A percentile compares a stretch with the other conserved stretches of the same genome.
Conservation (phyloP, 495 filamentous ascomycete genomes). For the Aspergillus saccharolyticus region DNA sequence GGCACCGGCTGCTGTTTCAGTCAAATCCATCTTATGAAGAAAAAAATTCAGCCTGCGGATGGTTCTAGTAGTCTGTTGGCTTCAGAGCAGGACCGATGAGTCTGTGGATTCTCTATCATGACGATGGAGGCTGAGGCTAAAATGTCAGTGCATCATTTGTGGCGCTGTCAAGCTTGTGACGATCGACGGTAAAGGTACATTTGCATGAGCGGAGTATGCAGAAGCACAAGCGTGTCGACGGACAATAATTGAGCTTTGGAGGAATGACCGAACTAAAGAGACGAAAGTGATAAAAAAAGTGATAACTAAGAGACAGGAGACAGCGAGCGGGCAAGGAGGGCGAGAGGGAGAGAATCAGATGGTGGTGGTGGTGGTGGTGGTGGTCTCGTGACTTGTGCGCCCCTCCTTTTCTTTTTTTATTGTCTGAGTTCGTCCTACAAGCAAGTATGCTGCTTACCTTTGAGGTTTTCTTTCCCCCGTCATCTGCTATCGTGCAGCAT, state of each 20-base stretch:
- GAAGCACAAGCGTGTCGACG: background rate
- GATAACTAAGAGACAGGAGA: background rate
- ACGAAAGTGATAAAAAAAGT: too few species aligned
- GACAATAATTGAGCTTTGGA: too few species aligned
- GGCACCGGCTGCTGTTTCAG: background rate
- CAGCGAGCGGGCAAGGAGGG: too few species aligned
- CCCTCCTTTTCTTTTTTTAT: background rate
- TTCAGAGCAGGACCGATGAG: background rate
- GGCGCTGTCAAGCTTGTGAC: constrained; percentile 2
- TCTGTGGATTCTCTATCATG: background rate
- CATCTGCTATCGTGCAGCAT: background rate
- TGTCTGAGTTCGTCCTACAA: too few species aligned
- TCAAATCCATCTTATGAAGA: background rate
- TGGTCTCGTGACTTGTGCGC: background rate
- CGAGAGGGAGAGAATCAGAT: background rate
- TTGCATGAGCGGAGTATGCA: background rate
- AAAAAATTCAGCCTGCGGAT: too few species aligned
- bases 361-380: too few species aligned
- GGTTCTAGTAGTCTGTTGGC: too few species aligned
- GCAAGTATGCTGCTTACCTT: too few species aligned
- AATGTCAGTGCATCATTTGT: constrained; percentile 1
- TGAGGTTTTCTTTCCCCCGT: background rate
- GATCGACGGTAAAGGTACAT: background rate
- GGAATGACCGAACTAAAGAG: too few species aligned
- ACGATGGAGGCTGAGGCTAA: background rate